Evolutionary conservation across 2,329 filamentous ascomycete species (phyloP), one percentile per base, ranked within the genome.

Genomic region (Penicillium sp.): DNA sequence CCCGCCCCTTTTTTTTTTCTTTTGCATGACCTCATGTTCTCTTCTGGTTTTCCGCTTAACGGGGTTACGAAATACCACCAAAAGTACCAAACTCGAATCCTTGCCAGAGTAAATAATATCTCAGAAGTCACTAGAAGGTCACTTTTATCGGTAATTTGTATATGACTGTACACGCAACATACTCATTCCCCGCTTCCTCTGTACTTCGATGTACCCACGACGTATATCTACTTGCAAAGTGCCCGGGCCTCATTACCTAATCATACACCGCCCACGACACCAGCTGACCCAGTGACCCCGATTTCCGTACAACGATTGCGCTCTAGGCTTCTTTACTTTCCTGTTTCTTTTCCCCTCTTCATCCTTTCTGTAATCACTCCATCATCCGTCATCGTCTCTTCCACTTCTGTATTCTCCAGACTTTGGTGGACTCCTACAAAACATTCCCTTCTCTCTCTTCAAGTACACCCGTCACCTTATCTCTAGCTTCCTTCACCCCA

Each of bases 21-120:
- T 27, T 33, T 59, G 59, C 62, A 64, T 66, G 59, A 64, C 60
- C 53, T 63, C 58, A 58, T 59, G 26, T 44, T 44, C 39, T 52
- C 39, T 55, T 50, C 47, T 54, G 50, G 16, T 27, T 60, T 62
- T 60, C 54, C 48, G 54, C 53, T 59, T 49, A 48, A 62, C 54
- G 50, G 54, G 43, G 48, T 50, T 56, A 62, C 45, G 58, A 61
- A 59, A 56, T 59, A 57, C 50, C 44, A 59, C 39, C n/a, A 25
- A 51, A 51, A 43, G 14, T 39, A 37, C 49, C 49, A 31, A 46
- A 37, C 46, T 29, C 33, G 46, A 13, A 13, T 33, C 11, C 29
- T 43, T 26, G 43, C 21, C 14, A 37, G 11, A 2, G 39, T 42
- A 42, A 14, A 23, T 42, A 14, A 13, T 42, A 42, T 42, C 39